Conservation (phyloP, 2,329 filamentous ascomycete species). For the Dryadomyces quercus-mongolicae region DNA sequence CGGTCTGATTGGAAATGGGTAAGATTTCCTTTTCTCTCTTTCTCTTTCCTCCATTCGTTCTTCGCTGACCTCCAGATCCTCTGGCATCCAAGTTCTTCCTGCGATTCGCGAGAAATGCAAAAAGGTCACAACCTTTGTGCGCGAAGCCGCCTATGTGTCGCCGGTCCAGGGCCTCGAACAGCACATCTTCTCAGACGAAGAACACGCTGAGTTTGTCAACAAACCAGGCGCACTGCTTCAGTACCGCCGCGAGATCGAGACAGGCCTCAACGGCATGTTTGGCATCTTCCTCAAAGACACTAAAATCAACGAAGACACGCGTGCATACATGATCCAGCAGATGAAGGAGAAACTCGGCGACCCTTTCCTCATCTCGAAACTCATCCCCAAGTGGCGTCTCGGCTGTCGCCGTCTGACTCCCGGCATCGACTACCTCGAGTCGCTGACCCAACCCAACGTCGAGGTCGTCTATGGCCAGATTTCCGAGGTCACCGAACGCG, state of each 20-base stretch:
- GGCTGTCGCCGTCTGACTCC: constrained; percentile 35
- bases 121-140: constrained; percentile 13
- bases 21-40: too few relatives aligned
- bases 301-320: constrained; percentile 6
- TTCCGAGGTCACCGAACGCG: constrained; percentile 28
- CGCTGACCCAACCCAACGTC: constrained; percentile 32
- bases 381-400: constrained; percentile 36
- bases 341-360: constrained; percentile 18
- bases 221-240: constrained; percentile 39
- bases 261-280: constrained; percentile 38
- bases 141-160: constrained; percentile 14
- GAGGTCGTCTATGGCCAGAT: constrained; percentile 33
- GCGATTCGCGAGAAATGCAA: constrained; percentile 3
- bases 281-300: constrained; percentile 21
- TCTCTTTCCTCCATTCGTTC: too few relatives aligned
- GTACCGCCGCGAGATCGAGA: constrained; percentile 36
- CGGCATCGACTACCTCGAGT: constrained; percentile 35
- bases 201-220: constrained; percentile 34
- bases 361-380: constrained; percentile 13
- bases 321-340: background rate
- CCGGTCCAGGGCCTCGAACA: constrained; percentile 11
- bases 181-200: constrained; percentile 21
- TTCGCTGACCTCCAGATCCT: constrained; percentile 35
- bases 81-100: constrained; percentile 33
- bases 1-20: constrained; percentile 31